phyloP scores from a whole-genome alignment of 208 protist genomes.

The Trypanosomatidae sp. region DNA sequence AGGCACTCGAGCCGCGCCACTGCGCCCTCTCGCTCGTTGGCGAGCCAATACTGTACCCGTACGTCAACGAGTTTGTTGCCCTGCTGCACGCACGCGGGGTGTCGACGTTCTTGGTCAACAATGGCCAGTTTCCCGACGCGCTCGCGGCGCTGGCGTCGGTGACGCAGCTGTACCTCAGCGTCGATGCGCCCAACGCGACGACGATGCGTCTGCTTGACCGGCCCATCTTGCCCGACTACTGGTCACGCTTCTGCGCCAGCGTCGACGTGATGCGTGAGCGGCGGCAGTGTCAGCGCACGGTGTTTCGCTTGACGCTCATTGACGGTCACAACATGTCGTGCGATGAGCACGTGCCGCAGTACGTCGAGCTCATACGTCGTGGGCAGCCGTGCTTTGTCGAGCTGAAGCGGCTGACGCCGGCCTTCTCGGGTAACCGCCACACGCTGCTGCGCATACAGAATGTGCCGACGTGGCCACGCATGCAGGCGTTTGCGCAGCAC shows the following conservation, averaged over 20 bases:
- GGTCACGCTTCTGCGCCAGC: slow-evolving; percentile 88
- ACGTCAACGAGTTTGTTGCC: slow-evolving; percentile 88
- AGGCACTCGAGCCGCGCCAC: slow-evolving; percentile 81
- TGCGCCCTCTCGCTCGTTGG: slow-evolving; percentile 93
- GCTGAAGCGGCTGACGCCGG: slow-evolving; percentile 90
- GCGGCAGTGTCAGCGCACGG: slow-evolving; percentile 87
- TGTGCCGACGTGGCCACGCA: slow-evolving; percentile 83
- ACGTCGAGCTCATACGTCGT: slow-evolving; percentile 78
- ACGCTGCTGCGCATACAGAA: slow-evolving; percentile 88
- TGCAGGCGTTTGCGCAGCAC: slow-evolving; percentile 56
- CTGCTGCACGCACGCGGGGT: slow-evolving; percentile 66
- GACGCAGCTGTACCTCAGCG: slow-evolving; percentile 92
- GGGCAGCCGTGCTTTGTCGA: slow-evolving; percentile 90
- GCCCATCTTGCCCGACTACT: slow-evolving; percentile 89
- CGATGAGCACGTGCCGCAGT: slow-evolving; percentile 68
- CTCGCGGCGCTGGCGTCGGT: slow-evolving; percentile 49
- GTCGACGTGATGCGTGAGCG: slow-evolving; percentile 81
- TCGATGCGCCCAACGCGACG: slow-evolving; percentile 85
- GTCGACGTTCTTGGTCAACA: slow-evolving; percentile 91
- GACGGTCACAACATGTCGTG: slow-evolving; percentile 90
- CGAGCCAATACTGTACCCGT: slow-evolving; percentile 92
- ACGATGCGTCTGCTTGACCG: slow-evolving; percentile 87
- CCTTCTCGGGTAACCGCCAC: slow-evolving; percentile 72
- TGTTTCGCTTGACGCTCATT: slow-evolving; percentile 95
- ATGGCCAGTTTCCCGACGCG: slow-evolving; percentile 85